Conservation (phyloP, 305 asterid genomes). For the Euphrasia arctica region DNA sequence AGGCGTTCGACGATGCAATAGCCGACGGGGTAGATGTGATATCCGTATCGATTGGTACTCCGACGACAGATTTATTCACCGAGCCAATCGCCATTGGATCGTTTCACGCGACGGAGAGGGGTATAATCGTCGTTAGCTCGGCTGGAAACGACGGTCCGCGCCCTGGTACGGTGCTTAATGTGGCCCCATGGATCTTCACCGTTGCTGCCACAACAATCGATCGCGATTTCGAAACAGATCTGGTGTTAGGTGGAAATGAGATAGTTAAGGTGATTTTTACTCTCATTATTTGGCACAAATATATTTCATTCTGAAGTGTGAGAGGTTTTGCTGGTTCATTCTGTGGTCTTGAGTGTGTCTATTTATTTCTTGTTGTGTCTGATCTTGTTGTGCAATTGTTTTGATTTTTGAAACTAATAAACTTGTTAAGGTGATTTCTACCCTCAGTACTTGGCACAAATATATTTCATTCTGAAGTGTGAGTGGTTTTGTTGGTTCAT, state of each 20-base stretch:
- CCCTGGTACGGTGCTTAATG: slow-evolving; percentile 29
- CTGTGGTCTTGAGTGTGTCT: too few relatives aligned
- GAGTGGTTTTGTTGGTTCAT: too few relatives aligned
- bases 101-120: slow-evolving; percentile 32
- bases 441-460: too few relatives aligned
- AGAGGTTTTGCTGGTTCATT: too few relatives aligned
- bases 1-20: slow-evolving; percentile 38
- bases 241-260: slow-evolving; percentile 41
- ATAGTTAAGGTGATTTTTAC: slow-evolving; percentile 36
- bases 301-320: too few relatives aligned
- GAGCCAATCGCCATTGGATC: slow-evolving; percentile 49
- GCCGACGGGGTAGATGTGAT: too few relatives aligned
- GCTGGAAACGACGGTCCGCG: slow-evolving; percentile 43
- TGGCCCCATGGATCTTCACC: slow-evolving; percentile 56
- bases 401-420: too few relatives aligned
- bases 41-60: too few relatives aligned
- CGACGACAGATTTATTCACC: slow-evolving; percentile 16
- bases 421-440: too few relatives aligned
- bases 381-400: too few relatives aligned
- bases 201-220: slow-evolving; percentile 54
- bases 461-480: too few relatives aligned
- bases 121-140: slow-evolving; percentile 41
- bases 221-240: slow-evolving; percentile 41
- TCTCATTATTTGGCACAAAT: neutral
- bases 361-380: too few relatives aligned